A percentile compares a stretch with the other conserved stretches of the same genome.
Conservation (phyloP, 73 alveolate species). For the Tetrahymena elliotti region DNA sequence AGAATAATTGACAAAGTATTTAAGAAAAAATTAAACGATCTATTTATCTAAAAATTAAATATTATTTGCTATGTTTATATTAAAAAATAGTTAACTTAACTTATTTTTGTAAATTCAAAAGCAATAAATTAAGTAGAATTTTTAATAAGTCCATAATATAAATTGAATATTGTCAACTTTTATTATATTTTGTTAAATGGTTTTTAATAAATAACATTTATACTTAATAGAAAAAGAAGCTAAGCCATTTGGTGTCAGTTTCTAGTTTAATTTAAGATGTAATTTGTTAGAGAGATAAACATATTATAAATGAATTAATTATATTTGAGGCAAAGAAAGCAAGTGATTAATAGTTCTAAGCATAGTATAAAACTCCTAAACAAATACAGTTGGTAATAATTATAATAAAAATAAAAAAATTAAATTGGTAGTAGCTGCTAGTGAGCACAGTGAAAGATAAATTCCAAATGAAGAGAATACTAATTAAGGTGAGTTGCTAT, state of each 20-base stretch:
- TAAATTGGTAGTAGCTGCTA: neutral
- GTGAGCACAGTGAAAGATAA: neutral
- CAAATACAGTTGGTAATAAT: neutral
- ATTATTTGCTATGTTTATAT: neutral
- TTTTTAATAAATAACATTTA: too few species aligned
- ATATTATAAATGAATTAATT: neutral
- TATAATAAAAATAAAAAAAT: too few species aligned
- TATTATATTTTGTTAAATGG: too few species aligned
- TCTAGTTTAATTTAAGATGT: neutral
- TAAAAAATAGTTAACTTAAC: neutral
- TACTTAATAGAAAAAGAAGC: neutral
- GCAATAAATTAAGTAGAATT: neutral
- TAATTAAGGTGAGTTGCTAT: neutral
- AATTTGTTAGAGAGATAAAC: neutral
- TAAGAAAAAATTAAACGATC: neutral
- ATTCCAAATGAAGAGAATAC: neutral
- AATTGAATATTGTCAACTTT: too few species aligned
- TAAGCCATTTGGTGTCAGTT: neutral
- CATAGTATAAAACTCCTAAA: neutral
- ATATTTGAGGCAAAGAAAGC: neutral
- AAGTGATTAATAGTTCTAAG: too few species aligned
- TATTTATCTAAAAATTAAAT: neutral
- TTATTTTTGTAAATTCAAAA: too few species aligned
- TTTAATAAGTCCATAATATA: too few species aligned
- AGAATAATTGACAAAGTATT: neutral